Base-by-base conservation (phyloP, 306 rosid genomes). In the Vigna unguiculata region DNA sequence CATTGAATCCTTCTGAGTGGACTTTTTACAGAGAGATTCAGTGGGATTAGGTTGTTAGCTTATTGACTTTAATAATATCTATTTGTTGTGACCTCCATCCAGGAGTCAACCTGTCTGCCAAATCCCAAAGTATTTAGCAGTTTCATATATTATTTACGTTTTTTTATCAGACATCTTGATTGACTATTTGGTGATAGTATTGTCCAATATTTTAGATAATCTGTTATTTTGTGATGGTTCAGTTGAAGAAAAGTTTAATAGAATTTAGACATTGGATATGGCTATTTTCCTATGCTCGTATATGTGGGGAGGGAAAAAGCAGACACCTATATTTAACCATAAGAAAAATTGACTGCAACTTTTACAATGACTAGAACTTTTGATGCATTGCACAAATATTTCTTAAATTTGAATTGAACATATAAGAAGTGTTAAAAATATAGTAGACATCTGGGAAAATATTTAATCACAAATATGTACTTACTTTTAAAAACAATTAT, bases 1-100 rank as follows among this genome's bases (percentile, higher is more conserved):
- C 99, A 10, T 30, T 92, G 59, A 92, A 96, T 65, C 88, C 94
- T 22, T 91, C 98, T 6, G 90, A 91, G 80, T 92, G 98, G 99
- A 85, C 93, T 40, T 89, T 72, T 86, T 88, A 88, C 68, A 74
- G 94, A 84, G 93, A 92, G 70, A 51, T 72, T 79, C 87, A 82
- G 41, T 89, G 97, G 98, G 89, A 96, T 79, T 92, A 92, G 61
- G 15, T 49, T 72, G 59, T 38, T 49, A 13, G 12, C n/a, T 36
- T 38, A 75, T 72, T 68, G 49, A 30, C 65, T 64, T 64, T 6
- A 20, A 22, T 22, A 15, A 24, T 57, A 53, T 19, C 11, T 59
- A 45, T 57, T 55, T 34, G 17, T 64, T 64, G 7, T 64, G 20
- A 14, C 74, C 55, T 40, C 69, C 52, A 53, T 40, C 30, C 16